phyloP scores from a whole-genome alignment of 495 filamentous ascomycete species.

The Neurospora sp. region DNA sequence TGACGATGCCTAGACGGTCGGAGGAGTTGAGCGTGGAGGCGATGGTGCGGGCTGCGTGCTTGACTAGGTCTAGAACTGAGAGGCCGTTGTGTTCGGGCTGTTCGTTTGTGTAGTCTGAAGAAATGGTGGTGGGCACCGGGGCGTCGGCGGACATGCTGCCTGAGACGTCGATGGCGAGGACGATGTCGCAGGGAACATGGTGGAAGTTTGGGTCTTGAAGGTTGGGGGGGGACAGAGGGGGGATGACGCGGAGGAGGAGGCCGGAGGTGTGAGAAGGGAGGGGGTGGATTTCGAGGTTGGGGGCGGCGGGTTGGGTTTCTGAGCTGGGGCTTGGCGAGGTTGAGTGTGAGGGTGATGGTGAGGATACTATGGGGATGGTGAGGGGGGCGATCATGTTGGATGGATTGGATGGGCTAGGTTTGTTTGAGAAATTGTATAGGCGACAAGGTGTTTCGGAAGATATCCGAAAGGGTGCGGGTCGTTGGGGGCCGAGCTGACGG shows the following conservation, averaged over 20 bases:
- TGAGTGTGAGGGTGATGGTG: neutral
- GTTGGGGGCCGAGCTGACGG: neutral
- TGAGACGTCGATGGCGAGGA: constrained; percentile 38
- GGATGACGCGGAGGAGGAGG: constrained; percentile 28
- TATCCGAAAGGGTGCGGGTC: neutral
- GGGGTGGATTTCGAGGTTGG: constrained; percentile 22
- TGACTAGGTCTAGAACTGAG: constrained; percentile 34
- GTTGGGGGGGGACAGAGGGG: constrained; percentile 23
- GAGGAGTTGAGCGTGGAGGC: constrained; percentile 28
- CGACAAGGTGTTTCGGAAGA: neutral
- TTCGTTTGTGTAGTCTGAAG: constrained; percentile 6
- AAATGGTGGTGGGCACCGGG: constrained; percentile 14
- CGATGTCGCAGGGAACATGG: constrained; percentile 35
- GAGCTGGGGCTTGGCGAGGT: neutral
- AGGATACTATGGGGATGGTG: neutral
- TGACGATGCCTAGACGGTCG: constrained; percentile 38
- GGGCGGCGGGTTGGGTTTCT: neutral
- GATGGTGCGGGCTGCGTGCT: constrained; percentile 37
- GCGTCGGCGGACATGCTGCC: constrained; percentile 30
- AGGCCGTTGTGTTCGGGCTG: constrained; percentile 24
- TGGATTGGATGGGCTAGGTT: neutral
- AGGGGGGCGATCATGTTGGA: neutral
- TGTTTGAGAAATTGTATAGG: neutral
- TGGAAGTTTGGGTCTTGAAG: constrained; percentile 7
- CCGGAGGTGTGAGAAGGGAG: constrained; percentile 19